Evolutionary conservation across 2,329 filamentous ascomycete genomes (phyloP), one percentile per base, ranked within the genome.

Genomic region (Ophiostoma piceae): DNA sequence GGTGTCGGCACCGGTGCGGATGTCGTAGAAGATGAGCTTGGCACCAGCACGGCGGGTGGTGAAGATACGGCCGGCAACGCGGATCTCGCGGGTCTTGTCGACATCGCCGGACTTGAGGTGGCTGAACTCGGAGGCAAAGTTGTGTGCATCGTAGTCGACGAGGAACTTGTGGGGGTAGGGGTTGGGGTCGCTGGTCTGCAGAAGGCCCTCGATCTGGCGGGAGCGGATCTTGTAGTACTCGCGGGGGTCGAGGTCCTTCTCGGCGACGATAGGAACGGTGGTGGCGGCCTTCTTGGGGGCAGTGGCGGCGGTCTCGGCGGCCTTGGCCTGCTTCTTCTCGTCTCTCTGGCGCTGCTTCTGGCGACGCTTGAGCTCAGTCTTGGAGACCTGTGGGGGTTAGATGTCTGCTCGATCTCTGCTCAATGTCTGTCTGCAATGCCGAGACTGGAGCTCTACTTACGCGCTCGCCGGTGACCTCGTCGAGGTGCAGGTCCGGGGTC

Each of bases 141-240:
- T 87, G 77, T 86, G 85, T 72, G 97, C 84, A 76, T 95, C 91
- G 77, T 92, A 93, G 79, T 90, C 91, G 78, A 92, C 88, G 71
- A 94, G 84, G 85, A 97, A 98, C 85, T 89, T 90, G 89, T 99
- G 94, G 8, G 95, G 95, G 81, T 97, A 97, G 16, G 92, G 92
- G 77, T 94, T 91, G 57, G 91, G 91, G 71, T 88, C 82, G 82
- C 90, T 88, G 77, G 87, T 69, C 70, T 74, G 88, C 76, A 90
- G 87, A 73, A 94, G 85, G 77, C 89, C 89, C 79, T 91, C 89
- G 81, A 94, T 85, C 74, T 86, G 85, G 76, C 92, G 88, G 77
- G 90, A 96, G 73, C 95, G 91, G 78, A 98, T 96, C 83, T 99
- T 95, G 79, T 97, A 97, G 84, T 98, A 99, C 79, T 87, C 84